phyloP scores from a whole-genome alignment of 2,329 filamentous ascomycete genomes.

The Arthrobotrys entomopaga region DNA sequence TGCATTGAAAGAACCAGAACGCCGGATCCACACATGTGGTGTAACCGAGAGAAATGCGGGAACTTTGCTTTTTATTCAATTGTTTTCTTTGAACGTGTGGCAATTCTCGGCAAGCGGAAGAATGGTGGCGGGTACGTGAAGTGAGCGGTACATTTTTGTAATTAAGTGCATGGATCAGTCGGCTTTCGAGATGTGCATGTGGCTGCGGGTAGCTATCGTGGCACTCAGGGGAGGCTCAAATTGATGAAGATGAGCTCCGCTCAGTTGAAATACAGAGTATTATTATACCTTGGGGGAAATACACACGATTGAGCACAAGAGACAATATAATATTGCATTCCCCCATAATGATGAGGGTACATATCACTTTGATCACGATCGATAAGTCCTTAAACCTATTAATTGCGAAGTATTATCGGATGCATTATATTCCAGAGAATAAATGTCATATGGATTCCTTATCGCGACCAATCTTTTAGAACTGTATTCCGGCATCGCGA shows the following conservation, averaged over 20 bases:
- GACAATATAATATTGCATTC: neutral
- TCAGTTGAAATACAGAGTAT: neutral
- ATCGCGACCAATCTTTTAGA: too few species aligned
- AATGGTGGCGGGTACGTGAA: slow-evolving; percentile 7
- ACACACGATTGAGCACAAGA: neutral
- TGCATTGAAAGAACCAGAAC: slow-evolving; percentile 12
- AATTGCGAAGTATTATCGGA: too few species aligned
- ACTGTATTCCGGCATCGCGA: too few species aligned
- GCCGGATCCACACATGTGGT: slow-evolving; percentile 28
- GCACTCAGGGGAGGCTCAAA: slow-evolving; percentile 18
- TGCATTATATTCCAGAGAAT: too few species aligned
- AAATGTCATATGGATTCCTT: too few species aligned
- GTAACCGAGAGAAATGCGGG: slow-evolving; percentile 35
- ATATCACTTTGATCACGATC: too few species aligned
- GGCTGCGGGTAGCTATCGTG: slow-evolving; percentile 6
- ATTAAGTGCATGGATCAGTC: slow-evolving; percentile 3
- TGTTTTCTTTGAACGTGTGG: neutral
- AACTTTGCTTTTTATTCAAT: slow-evolving; percentile 9
- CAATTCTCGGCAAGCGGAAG: slow-evolving; percentile 18
- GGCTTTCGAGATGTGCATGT: slow-evolving; percentile 7
- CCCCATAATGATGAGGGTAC: too few species aligned
- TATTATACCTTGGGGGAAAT: neutral
- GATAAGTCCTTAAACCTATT: too few species aligned
- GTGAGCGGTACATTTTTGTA: neutral
- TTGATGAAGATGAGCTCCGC: slow-evolving; percentile 10